Evolutionary conservation across 2,329 filamentous ascomycete species (phyloP), one percentile per base, ranked within the genome.

Genomic region (Fusarium brachygibbosum): DNA sequence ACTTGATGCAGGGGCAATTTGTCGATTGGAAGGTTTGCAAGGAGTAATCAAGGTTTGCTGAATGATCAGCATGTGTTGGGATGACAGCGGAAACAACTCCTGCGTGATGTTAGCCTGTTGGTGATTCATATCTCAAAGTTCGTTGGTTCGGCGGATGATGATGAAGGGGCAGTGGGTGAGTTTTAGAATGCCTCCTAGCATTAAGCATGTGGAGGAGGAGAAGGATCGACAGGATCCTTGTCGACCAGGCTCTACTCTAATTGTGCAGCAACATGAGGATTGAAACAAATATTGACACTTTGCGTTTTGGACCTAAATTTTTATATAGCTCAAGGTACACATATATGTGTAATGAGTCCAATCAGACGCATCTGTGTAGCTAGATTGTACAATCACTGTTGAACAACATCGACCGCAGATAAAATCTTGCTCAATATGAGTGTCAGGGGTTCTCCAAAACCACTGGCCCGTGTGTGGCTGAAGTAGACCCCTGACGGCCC

Each of bases 21-120:
- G 6, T 23, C 10, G 37, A 56, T 40, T 23, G 23, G 34, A 11
- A 28, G 29, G 37, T 23, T 35, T 46, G 17, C 31, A n/a, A 29
- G 34, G 3, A 8, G 28, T 17, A 29, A 37, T 23, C 31, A 46
- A 42, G 25, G n/a, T 50, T 29, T 38, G 17, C 10, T n/a, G 48
- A 28, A 17, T 35, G 42, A 66, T 31, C 51, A 35, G 34, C 44
- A 31, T 34, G 28, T 52, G 53, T 67, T 56, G 66, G 44, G 63
- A 73, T 69, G 71, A 69, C 67, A 73, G 67, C 71, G 67, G 71
- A 56, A 63, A 29, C 40, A 42, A 17, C 19, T 54, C 52, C 42
- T 64, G 35, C 52, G 42, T 63, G 32, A 51, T 52, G 17, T 46
- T 51, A 54, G 41, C 11, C 16, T 45, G 28, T 21, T 46, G 17